These are phyloP conservation scores for Omphalotus olearius DNA, from an alignment of 1,284 basidiomycete genomes.

Conservation along the genomic window DNA sequence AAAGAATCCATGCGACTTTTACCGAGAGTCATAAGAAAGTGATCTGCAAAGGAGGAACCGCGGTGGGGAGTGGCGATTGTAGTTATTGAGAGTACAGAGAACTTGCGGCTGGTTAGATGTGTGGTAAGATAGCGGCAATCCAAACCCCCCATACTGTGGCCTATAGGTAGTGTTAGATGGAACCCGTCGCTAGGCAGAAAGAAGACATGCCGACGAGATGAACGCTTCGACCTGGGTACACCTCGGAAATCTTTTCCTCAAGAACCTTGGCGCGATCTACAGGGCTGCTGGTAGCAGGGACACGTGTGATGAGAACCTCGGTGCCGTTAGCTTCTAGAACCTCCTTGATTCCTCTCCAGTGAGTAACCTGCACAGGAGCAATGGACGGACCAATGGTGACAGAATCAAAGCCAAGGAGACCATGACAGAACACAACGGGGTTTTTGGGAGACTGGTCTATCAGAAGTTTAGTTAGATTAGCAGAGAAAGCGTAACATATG, in stretches of 20 bases:
- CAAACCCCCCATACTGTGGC: constrained; percentile 95
- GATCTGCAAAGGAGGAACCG: constrained; percentile 91
- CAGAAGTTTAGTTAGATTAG: constrained; percentile 5
- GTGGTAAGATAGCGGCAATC: constrained; percentile 88
- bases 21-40: constrained; percentile 82
- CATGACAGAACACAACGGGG: constrained; percentile 92
- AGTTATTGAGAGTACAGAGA: constrained; percentile 77
- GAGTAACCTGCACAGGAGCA: constrained; percentile 79
- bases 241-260: constrained; percentile 73
- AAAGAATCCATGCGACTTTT: constrained; percentile 59
- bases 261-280: constrained; percentile 85
- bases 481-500: constrained; percentile 2
- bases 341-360: constrained; percentile 95
- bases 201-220: constrained; percentile 72
- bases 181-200: constrained; percentile 1
- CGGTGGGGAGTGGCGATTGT: constrained; percentile 94
- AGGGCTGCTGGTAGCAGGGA: constrained; percentile 87
- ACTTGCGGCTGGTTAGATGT: constrained; percentile 62
- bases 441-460: constrained; percentile 26
- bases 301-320: constrained; percentile 90
- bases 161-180: constrained; percentile 23
- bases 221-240: constrained; percentile 76
- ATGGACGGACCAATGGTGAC: constrained; percentile 70
- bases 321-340: constrained; percentile 83
- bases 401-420: constrained; percentile 84